Base-by-base conservation (phyloP, 139 green algal species). In the Coccomyxa sp. region DNA sequence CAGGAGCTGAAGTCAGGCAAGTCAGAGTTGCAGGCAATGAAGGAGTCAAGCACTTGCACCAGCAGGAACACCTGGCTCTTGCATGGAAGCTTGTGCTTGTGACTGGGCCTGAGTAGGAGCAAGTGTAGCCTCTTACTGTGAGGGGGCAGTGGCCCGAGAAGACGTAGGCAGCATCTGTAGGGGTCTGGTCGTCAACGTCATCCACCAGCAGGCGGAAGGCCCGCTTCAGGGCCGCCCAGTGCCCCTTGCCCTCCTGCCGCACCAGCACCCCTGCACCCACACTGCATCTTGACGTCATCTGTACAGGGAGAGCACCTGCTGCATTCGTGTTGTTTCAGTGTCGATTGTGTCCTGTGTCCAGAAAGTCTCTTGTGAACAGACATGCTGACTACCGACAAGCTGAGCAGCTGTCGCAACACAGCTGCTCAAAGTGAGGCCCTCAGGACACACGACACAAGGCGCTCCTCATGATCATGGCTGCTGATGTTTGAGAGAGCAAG, bases 91-190 rank as follows among this genome's bases (percentile, higher is more conserved):
- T n/a, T n/a, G n/a, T n/a, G n/a, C n/a, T n/a, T n/a, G n/a, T n/a
- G n/a, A n/a, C n/a, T n/a, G n/a, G n/a, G n/a, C n/a, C n/a, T n/a
- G n/a, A n/a, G n/a, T n/a, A n/a, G n/a, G n/a, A n/a, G n/a, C n/a
- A n/a, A n/a, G n/a, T n/a, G n/a, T n/a, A n/a, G n/a, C 36, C 6
- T 10, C 31, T 70, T 36, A 68, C 70, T 70, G 81, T 94, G 33
- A 98, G 78, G 0, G 95, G 95, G 0, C 94, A 93, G 72, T 98
- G 98, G 68, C 95, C 91, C 9, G 82, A 83, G 76, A 87, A 91
- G 1, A 82, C 74, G 70, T 87, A 91, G 40, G 87, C 82, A 1
- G 90, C 83, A 75, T 95, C 91, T 35, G 74, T 78, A 6, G 90
- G 86, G 7, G 73, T 74, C 18, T 72, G 44, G 31, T 87, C 69